Conservation (phyloP, 164 flowering plant species). For the Cinnamomum micranthum region DNA sequence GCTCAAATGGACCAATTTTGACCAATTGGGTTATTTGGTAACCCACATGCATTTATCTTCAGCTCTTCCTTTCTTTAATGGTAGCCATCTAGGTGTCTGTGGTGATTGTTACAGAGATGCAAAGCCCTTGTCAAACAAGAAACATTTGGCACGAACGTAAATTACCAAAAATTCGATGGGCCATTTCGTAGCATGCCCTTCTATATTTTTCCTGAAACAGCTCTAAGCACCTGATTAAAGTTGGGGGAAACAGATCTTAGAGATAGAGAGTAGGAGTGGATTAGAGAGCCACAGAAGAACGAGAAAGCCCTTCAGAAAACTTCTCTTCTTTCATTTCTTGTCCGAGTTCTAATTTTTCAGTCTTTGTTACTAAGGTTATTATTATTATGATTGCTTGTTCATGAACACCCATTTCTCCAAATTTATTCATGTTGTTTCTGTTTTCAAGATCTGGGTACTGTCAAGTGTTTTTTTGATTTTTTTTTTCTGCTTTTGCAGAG, state of each 20-base stretch:
- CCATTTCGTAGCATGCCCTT: neutral
- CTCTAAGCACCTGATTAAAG: neutral
- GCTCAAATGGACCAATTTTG: too few relatives aligned
- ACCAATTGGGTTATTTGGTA: too few relatives aligned
- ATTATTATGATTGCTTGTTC: neutral
- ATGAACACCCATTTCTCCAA: neutral
- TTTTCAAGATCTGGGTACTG: neutral
- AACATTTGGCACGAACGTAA: neutral
- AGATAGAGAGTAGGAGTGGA: neutral
- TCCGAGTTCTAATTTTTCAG: neutral
- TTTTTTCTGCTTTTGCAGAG: neutral
- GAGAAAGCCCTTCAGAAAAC: neutral
- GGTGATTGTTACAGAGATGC: neutral
- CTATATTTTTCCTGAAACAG: conserved; percentile 12
- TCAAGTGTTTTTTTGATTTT: neutral
- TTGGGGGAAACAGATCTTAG: conserved; percentile 3
- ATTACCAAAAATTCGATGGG: neutral
- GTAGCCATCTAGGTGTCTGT: too few relatives aligned
- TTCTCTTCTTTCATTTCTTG: neutral
- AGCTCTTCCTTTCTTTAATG: too few relatives aligned
- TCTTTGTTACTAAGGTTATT: neutral
- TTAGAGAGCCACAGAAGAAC: neutral
- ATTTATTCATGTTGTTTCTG: neutral
- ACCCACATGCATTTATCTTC: too few relatives aligned
- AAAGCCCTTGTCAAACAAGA: neutral